Percentiles rank a stretch among this genome's conserved stretches.
Evolutionary conservation across 345 rosid species (phyloP).

Genomic region (Salix suchowensis): DNA sequence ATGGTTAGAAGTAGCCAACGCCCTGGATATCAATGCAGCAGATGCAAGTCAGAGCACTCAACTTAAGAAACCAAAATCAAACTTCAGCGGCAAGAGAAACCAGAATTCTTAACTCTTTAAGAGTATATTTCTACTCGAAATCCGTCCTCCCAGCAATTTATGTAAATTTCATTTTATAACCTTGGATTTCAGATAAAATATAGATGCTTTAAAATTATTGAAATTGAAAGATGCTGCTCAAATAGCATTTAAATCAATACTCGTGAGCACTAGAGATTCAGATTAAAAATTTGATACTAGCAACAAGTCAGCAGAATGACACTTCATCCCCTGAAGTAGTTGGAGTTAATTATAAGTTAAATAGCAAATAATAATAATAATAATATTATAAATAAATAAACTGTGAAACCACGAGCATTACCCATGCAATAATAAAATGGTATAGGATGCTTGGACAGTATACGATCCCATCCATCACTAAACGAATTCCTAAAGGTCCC

Average conservation of each 20-base stretch:
- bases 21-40: neutral
- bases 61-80: neutral
- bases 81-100: neutral
- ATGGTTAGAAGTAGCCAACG: neutral
- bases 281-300: neutral
- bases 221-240: conserved; percentile 8
- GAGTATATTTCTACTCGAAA: neutral
- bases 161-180: neutral
- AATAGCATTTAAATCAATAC: neutral
- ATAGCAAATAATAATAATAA: neutral
- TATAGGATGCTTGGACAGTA: conserved; percentile 81
- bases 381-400: neutral
- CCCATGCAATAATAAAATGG: conserved; percentile 96
- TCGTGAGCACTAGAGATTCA: neutral
- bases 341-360: neutral
- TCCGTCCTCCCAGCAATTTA: neutral
- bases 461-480: conserved; percentile 92
- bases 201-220: neutral
- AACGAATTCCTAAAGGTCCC: conserved; percentile 90
- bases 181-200: neutral
- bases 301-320: neutral
- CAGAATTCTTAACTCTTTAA: neutral
- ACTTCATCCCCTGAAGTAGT: neutral
- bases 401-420: conserved; percentile 17
- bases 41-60: neutral